phyloP scores from a whole-genome alignment of 169 alveolate genomes.

The Plasmodium inui region DNA sequence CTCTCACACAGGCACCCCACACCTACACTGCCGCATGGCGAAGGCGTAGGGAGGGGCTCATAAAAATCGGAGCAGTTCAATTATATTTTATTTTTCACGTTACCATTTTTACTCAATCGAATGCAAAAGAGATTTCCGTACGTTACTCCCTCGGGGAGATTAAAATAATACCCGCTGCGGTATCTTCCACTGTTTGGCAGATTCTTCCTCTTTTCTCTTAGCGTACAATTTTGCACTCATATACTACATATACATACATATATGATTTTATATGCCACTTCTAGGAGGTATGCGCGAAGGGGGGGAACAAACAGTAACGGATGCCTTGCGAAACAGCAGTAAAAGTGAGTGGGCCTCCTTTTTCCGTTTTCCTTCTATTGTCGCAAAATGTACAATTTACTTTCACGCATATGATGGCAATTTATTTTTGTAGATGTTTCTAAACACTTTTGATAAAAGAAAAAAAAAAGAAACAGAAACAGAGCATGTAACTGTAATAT shows the following conservation, averaged over 20 bases:
- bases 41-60: not conserved
- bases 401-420: not conserved
- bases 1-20: not conserved
- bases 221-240: not conserved
- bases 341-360: not conserved
- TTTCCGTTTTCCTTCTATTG: not conserved
- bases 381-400: not conserved
- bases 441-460: not conserved
- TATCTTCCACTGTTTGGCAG: not conserved
- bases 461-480: not conserved
- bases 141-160: not conserved
- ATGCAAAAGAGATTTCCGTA: not conserved
- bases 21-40: not conserved
- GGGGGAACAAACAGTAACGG: not conserved
- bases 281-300: not conserved
- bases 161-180: not conserved
- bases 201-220: not conserved
- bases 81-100: not conserved
- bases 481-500: not conserved
- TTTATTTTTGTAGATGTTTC: not conserved
- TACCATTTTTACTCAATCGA: not conserved
- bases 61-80: not conserved
- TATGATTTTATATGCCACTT: not conserved
- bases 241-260: not conserved
- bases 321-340: not conserved